A percentile compares a stretch with the other conserved stretches of the same genome.
Evolutionary conservation across 371 early-diverging fungal genomes (phyloP).

Genomic region (Mortierella sp.): DNA sequence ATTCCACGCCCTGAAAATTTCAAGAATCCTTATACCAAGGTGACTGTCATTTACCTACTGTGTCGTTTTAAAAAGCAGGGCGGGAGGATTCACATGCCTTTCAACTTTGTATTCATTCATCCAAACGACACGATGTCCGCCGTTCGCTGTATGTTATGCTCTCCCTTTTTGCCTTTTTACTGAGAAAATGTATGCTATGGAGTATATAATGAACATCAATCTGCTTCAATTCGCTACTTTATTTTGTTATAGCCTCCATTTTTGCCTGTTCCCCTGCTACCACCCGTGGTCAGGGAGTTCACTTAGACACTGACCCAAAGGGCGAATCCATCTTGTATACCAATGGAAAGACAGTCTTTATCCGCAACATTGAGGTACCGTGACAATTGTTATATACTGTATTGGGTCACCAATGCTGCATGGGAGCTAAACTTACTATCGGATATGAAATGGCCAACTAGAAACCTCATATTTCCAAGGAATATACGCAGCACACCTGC

Average conservation of each 20-base stretch:
- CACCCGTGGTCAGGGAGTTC: conserved; percentile 84
- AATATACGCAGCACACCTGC: conserved; percentile 87
- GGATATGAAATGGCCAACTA: conserved; percentile 30
- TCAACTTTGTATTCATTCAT: background rate
- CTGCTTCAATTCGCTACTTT: background rate
- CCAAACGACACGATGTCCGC: conserved; percentile 36
- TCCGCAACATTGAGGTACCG: conserved; percentile 86
- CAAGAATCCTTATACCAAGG: too few relatives aligned
- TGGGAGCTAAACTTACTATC: background rate
- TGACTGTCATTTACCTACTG: background rate
- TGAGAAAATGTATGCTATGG: background rate
- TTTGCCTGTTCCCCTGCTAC: conserved; percentile 87
- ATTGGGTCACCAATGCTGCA: background rate
- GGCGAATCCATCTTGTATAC: conserved; percentile 90
- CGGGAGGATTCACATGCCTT: background rate
- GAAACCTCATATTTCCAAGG: conserved; percentile 85
- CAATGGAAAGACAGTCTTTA: conserved; percentile 90
- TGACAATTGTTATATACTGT: background rate
- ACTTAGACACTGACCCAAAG: conserved; percentile 88
- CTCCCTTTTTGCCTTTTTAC: background rate
- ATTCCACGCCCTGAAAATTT: background rate
- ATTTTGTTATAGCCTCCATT: conserved; percentile 63
- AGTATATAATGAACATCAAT: background rate
- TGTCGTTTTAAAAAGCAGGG: conserved; percentile 13
- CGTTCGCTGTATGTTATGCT: conserved; percentile 25